A percentile compares a stretch with the other conserved stretches of the same genome.
Conservation (phyloP, 2,329 filamentous ascomycete species). For the Microcera coccophila region DNA sequence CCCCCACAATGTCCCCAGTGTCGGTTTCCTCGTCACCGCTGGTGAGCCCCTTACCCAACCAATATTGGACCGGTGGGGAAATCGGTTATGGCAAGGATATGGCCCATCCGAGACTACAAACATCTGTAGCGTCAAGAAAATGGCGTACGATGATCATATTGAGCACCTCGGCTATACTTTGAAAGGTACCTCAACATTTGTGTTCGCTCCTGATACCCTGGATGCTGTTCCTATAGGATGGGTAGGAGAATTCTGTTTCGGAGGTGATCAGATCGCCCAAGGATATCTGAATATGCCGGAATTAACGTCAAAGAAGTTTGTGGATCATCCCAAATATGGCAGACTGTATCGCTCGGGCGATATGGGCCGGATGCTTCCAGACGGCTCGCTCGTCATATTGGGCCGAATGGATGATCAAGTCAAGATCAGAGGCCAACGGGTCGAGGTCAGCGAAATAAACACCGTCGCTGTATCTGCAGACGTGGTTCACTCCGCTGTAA, state of each 20-base stretch:
- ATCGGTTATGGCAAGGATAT: slow-evolving; percentile 72
- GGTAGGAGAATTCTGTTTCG: slow-evolving; percentile 81
- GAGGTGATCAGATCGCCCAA: slow-evolving; percentile 72
- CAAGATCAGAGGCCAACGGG: slow-evolving; percentile 74
- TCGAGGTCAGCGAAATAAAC: slow-evolving; percentile 76
- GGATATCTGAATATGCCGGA: slow-evolving; percentile 68
- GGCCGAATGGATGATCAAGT: slow-evolving; percentile 76
- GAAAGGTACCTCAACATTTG: slow-evolving; percentile 70
- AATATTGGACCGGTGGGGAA: slow-evolving; percentile 67
- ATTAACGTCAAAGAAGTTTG: slow-evolving; percentile 62
- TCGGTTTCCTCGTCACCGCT: slow-evolving; percentile 74
- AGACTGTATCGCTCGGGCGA: slow-evolving; percentile 80
- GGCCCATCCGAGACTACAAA: slow-evolving; percentile 85
- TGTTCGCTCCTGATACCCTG: slow-evolving; percentile 47
- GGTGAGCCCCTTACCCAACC: slow-evolving; percentile 74
- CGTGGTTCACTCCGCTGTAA: slow-evolving; percentile 58
- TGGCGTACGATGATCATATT: slow-evolving; percentile 55
- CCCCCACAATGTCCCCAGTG: slow-evolving; percentile 63
- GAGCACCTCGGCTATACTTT: slow-evolving; percentile 75
- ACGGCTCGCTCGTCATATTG: slow-evolving; percentile 69
- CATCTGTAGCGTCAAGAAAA: slow-evolving; percentile 72
- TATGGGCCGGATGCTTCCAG: slow-evolving; percentile 70
- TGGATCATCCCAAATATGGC: slow-evolving; percentile 64
- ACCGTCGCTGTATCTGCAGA: slow-evolving; percentile 52
- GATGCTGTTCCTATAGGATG: slow-evolving; percentile 63